These are phyloP conservation scores for Lunasporangiospora selenospora DNA, from an alignment of 192 early-diverging fungal species.

Conservation along the genomic window DNA sequence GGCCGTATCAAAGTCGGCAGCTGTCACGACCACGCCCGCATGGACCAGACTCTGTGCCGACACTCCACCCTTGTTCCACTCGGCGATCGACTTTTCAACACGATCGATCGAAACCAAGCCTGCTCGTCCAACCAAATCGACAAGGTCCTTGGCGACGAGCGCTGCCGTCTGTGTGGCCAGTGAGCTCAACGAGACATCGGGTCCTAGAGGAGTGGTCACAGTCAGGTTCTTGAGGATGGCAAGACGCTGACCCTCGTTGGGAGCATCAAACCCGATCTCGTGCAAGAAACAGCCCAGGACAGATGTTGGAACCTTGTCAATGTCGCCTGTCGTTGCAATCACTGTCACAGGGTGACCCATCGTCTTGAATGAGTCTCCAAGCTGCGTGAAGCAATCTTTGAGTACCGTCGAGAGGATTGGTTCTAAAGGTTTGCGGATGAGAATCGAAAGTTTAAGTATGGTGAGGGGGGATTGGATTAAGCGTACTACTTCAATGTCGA, in stretches of 20 bases:
- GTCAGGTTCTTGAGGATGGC: slow-evolving; percentile 71
- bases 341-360: slow-evolving; percentile 80
- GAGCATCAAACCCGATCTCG: slow-evolving; percentile 75
- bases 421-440: no score
- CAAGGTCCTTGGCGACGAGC: slow-evolving; percentile 86
- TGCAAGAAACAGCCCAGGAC: slow-evolving; percentile 83
- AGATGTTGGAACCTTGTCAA: slow-evolving; percentile 80
- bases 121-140: slow-evolving; percentile 76
- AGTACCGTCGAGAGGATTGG: slow-evolving; percentile 63
- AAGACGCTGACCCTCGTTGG: slow-evolving; percentile 70
- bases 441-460: no score
- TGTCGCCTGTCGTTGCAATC: slow-evolving; percentile 76
- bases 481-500: no score
- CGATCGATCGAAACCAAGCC: slow-evolving; percentile 69
- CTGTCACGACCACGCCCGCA: slow-evolving; percentile 79
- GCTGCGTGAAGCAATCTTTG: slow-evolving; percentile 62
- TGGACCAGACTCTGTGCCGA: slow-evolving; percentile 63
- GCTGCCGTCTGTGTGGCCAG: slow-evolving; percentile 94
- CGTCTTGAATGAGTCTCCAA: slow-evolving; percentile 48
- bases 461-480: no score
- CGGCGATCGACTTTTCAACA: slow-evolving; percentile 52
- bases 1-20: slow-evolving; percentile 81
- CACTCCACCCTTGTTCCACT: slow-evolving; percentile 40
- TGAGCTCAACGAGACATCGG: slow-evolving; percentile 75
- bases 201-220: slow-evolving; percentile 61